Percentiles rank a stretch among this genome's conserved stretches.
Evolutionary conservation across 805 yeast species (phyloP).

Genomic region (Saturnispora ahearnii): DNA sequence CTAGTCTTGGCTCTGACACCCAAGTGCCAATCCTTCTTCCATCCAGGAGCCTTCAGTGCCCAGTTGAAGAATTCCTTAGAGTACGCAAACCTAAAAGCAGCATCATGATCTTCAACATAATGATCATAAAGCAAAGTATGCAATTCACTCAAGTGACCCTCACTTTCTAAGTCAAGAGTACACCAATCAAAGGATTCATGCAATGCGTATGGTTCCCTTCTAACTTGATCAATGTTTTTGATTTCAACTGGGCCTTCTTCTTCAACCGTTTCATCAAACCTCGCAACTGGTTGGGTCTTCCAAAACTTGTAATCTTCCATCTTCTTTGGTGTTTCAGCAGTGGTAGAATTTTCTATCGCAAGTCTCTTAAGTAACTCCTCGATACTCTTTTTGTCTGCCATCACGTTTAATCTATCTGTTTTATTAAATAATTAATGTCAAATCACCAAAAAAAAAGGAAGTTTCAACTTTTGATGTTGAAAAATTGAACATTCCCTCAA

Average conservation of each 20-base stretch:
- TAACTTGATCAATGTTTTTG: constrained; percentile 65
- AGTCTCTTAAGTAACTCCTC: constrained; percentile 53
- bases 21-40: constrained; percentile 79
- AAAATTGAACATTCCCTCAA: too few relatives aligned
- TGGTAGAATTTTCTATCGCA: constrained; percentile 44
- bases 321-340: constrained; percentile 44
- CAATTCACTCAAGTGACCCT: constrained; percentile 61
- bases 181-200: constrained; percentile 84
- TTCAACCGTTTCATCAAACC: constrained; percentile 53
- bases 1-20: constrained; percentile 82
- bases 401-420: neutral
- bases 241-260: constrained; percentile 75
- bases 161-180: constrained; percentile 53
- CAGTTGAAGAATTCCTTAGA: constrained; percentile 75
- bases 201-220: constrained; percentile 61
- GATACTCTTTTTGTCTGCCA: constrained; percentile 30
- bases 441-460: neutral
- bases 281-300: constrained; percentile 94
- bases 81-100: constrained; percentile 86
- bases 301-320: constrained; percentile 93
- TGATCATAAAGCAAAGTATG: constrained; percentile 75
- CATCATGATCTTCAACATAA: constrained; percentile 92
- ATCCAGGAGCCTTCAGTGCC: constrained; percentile 94
- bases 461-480: too few relatives aligned
- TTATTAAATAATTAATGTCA: neutral